Conservation (phyloP, 148 eudicot species). For the Silene conica region DNA sequence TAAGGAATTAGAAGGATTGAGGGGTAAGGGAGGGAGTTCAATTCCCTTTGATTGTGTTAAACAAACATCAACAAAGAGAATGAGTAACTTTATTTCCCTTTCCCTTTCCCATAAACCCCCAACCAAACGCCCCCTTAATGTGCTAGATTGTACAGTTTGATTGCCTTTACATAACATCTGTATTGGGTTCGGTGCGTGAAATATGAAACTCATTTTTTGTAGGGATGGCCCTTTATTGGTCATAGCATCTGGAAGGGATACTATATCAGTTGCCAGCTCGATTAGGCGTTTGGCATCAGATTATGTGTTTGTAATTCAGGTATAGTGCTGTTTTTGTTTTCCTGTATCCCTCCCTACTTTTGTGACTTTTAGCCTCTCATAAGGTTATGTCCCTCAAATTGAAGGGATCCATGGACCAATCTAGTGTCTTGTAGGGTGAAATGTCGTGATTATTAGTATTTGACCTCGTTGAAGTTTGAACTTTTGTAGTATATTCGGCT, state of each 20-base stretch:
- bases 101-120: too few species aligned
- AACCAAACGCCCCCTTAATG: too few species aligned
- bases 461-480: not conserved
- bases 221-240: constrained; percentile 97
- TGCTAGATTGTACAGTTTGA: too few species aligned
- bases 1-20: too few species aligned
- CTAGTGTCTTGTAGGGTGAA: not conserved
- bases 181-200: too few species aligned
- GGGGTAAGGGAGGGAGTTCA: too few species aligned
- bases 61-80: too few species aligned
- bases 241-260: constrained; percentile 97
- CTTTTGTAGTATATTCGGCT: not conserved
- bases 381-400: not conserved
- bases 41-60: too few species aligned
- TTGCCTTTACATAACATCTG: too few species aligned
- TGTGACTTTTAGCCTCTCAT: constrained; percentile 2
- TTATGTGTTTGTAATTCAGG: constrained; percentile 94
- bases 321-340: constrained; percentile 24
- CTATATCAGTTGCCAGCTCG: constrained; percentile 80
- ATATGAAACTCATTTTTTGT: constrained; percentile 11
- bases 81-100: too few species aligned
- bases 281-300: constrained; percentile 82
- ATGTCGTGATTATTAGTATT: not conserved
- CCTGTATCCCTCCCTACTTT: not conserved
- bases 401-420: not conserved